Percentiles rank a stretch among this genome's conserved stretches.
These are phyloP conservation scores for Suillus luteus DNA, from an alignment of 768 basidiomycete genomes.

Conservation along the genomic window DNA sequence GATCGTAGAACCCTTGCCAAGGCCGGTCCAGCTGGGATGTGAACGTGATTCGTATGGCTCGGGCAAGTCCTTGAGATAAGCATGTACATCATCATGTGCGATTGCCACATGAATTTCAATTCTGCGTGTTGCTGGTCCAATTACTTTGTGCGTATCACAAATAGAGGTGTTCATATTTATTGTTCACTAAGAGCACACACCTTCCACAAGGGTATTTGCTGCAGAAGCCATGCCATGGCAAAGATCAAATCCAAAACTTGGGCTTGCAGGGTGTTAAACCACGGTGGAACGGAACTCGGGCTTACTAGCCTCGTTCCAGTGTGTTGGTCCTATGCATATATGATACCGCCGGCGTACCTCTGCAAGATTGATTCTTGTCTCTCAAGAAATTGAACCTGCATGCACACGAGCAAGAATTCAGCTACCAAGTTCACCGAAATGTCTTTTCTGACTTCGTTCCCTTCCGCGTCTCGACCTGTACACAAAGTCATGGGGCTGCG, in stretches of 20 bases:
- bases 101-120: slow-evolving; percentile 97
- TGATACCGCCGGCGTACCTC: neutral
- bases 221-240: slow-evolving; percentile 86
- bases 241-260: slow-evolving; percentile 82
- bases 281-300: neutral
- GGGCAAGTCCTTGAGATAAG: slow-evolving; percentile 55
- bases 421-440: too few relatives aligned
- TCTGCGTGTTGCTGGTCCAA: slow-evolving; percentile 50
- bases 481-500: too few relatives aligned
- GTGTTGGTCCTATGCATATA: too few relatives aligned
- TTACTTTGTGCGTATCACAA: neutral
- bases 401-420: neutral
- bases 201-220: slow-evolving; percentile 79
- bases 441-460: too few relatives aligned
- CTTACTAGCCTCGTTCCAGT: neutral
- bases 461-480: too few relatives aligned
- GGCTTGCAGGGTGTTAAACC: neutral
- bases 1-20: neutral
- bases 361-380: neutral
- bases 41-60: too few relatives aligned
- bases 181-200: slow-evolving; percentile 70
- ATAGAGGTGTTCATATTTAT: neutral
- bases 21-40: too few relatives aligned
- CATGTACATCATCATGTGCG: too few relatives aligned
- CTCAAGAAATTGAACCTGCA: neutral